phyloP scores from a whole-genome alignment of 2,329 filamentous ascomycete genomes.

The Camptophora hylomeconis region DNA sequence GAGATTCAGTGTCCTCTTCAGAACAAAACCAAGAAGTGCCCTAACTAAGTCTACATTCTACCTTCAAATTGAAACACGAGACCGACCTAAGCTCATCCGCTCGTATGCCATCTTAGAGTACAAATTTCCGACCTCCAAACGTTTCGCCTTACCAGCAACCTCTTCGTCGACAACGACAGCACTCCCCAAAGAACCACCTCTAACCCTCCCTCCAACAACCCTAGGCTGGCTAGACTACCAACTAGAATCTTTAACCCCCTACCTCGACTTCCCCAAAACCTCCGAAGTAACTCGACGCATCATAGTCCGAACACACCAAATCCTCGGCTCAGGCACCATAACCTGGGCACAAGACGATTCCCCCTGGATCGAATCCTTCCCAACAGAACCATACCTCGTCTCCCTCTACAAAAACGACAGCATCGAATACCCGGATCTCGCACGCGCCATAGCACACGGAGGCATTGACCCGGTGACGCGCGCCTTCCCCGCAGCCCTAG shows the following conservation, averaged over 20 bases:
- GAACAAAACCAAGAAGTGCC: conserved; percentile 34
- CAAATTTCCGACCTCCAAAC: too few species aligned
- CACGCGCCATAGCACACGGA: conserved; percentile 24
- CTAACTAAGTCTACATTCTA: conserved; percentile 35
- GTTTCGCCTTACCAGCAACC: conserved; percentile 4
- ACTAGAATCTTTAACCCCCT: conserved; percentile 11
- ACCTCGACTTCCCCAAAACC: conserved; percentile 12
- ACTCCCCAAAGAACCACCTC: conserved; percentile 12
- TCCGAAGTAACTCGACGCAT: conserved; percentile 38
- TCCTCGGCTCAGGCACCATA: too few species aligned
- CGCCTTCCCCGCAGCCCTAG: conserved; percentile 20
- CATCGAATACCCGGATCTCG: conserved; percentile 25
- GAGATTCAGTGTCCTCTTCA: conserved; percentile 45
- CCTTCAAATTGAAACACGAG: conserved; percentile 23
- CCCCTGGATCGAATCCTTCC: too few species aligned
- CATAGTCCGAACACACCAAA: too few species aligned
- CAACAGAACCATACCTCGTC: conserved; percentile 34
- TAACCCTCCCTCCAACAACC: conserved; percentile 11
- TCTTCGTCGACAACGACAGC: too few species aligned
- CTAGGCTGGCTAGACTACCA: conserved; percentile 16
- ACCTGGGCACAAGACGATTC: too few species aligned
- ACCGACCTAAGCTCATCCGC: conserved; percentile 16
- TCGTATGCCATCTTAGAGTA: conserved; percentile 20
- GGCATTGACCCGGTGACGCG: conserved; percentile 29
- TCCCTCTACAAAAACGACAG: conserved; percentile 30